These are phyloP conservation scores for Wickerhamiella azymoides DNA, from an alignment of 805 yeast species.

Conservation along the genomic window DNA sequence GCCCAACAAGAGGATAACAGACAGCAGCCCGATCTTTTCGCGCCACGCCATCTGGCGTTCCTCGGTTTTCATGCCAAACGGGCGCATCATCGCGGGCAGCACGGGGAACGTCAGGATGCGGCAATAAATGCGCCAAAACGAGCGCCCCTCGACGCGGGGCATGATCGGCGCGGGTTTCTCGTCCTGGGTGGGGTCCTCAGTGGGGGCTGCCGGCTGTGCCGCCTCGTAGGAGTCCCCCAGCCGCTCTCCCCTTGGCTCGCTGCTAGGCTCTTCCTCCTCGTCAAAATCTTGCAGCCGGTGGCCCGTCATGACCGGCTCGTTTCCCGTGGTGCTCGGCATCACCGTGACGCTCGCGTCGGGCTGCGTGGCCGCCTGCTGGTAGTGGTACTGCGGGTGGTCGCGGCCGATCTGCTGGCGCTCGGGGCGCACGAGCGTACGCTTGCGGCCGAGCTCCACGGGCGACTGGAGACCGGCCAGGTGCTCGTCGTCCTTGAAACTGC, in stretches of 20 bases:
- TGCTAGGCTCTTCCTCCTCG: no score
- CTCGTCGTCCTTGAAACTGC: conserved; percentile 6
- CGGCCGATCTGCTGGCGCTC: conserved; percentile 59
- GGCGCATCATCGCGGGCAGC: conserved; percentile 53
- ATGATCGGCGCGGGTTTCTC: conserved; percentile 10
- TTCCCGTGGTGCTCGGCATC: conserved; percentile 56
- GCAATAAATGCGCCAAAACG: conserved; percentile 75
- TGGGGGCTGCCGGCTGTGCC: no score
- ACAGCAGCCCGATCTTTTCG: conserved; percentile 76
- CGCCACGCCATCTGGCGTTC: conserved; percentile 94
- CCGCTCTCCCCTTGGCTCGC: conserved; percentile 10
- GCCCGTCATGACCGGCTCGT: conserved; percentile 35
- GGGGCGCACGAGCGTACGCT: conserved; percentile 67
- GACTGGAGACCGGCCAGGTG: not conserved
- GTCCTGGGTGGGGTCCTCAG: not conserved
- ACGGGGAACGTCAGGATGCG: conserved; percentile 81
- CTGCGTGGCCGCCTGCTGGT: conserved; percentile 58
- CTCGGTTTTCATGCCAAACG: conserved; percentile 65
- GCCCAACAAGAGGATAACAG: conserved; percentile 61
- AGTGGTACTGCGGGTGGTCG: conserved; percentile 65
- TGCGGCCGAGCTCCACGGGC: conserved; percentile 24
- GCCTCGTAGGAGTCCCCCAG: no score
- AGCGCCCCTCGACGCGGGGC: conserved; percentile 18
- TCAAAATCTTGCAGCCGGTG: conserved; percentile 7
- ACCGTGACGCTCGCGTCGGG: conserved; percentile 38